These are phyloP conservation scores for Boletus albobrunnescens DNA, from an alignment of 1,284 basidiomycete genomes.

Conservation along the genomic window DNA sequence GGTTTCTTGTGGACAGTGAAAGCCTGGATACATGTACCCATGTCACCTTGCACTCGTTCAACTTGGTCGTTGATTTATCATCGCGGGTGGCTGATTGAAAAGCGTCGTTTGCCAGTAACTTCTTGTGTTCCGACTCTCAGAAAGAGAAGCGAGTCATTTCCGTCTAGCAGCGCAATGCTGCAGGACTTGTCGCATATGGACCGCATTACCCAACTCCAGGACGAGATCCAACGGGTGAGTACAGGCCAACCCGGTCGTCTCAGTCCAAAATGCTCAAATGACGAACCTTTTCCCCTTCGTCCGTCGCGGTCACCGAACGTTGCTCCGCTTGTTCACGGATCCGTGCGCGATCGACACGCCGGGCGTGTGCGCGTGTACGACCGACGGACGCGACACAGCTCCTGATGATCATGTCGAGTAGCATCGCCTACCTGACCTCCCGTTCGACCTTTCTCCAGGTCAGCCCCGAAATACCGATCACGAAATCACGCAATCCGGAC, in stretches of 20 bases:
- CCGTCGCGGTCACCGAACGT: neutral
- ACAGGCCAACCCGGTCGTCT: neutral
- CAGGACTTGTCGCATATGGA: slow-evolving; percentile 86
- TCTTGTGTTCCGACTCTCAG: slow-evolving; percentile 10
- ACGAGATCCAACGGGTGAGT: slow-evolving; percentile 77
- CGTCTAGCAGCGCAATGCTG: slow-evolving; percentile 58
- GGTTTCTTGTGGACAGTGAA: too few relatives aligned
- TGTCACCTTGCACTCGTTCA: neutral
- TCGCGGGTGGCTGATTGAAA: too few relatives aligned
- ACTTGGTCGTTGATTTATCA: too few relatives aligned
- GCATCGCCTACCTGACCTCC: slow-evolving; percentile 69
- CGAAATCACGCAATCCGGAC: slow-evolving; percentile 65
- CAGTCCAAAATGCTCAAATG: neutral
- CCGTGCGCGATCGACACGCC: neutral
- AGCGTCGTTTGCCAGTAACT: slow-evolving; percentile 1
- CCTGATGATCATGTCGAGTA: slow-evolving; percentile 77
- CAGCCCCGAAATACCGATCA: slow-evolving; percentile 67
- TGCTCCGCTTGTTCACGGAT: neutral
- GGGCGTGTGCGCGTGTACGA: too few relatives aligned
- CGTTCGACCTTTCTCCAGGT: slow-evolving; percentile 71
- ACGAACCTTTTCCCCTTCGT: neutral
- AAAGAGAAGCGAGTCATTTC: slow-evolving; percentile 3
- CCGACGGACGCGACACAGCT: slow-evolving; percentile 43
- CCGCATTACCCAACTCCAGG: slow-evolving; percentile 83
- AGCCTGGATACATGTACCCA: neutral